Evolutionary conservation across 345 rosid genomes (phyloP), one percentile per base, ranked within the genome.

Genomic region (Physaria fendleri): DNA sequence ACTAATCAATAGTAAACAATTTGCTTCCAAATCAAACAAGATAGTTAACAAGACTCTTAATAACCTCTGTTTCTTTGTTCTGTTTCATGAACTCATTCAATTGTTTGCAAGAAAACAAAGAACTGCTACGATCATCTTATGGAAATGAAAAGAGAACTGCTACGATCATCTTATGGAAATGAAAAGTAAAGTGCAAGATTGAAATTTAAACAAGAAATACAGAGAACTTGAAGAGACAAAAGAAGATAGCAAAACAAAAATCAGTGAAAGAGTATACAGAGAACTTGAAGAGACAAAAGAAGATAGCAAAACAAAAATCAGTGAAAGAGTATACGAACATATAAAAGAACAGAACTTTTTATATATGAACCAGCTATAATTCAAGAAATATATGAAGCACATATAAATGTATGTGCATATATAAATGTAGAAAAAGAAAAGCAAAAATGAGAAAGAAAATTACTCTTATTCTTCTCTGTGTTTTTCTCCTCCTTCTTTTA

Each of bases 91-190:
- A 38, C 43, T 38, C 34, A 9, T 47, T 28, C 20, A 27, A 45
- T n/a, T 55, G 41, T 56, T 55, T 44, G 46, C 55, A 64, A 24
- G 17, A 35, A 53, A 41, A 29, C 17, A 30, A 50, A 51, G 18
- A 41, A 30, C 32, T 22, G 1, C 28, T 43, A 22, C 11, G 12
- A 59, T 45, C 23, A 45, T 45, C 54, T 50, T 17, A 15, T 62
- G n/a, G n/a, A n/a, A n/a, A n/a, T n/a, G n/a, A 41, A 29, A 12
- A 30, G 51, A 51, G 18, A 41, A 30, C 32, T 22, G 1, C 28
- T 43, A 22, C 11, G 12, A 59, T 45, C 23, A 45, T 45, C 54
- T 50, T 17, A 15, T 28, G 20, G 11, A 20, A 30, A 62, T 50
- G 23, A 9, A 29, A 40, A 21, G 13, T 50, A 29, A 29, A 29